phyloP scores from a whole-genome alignment of 495 filamentous ascomycete species.

The Trypethelium eluteriae region DNA sequence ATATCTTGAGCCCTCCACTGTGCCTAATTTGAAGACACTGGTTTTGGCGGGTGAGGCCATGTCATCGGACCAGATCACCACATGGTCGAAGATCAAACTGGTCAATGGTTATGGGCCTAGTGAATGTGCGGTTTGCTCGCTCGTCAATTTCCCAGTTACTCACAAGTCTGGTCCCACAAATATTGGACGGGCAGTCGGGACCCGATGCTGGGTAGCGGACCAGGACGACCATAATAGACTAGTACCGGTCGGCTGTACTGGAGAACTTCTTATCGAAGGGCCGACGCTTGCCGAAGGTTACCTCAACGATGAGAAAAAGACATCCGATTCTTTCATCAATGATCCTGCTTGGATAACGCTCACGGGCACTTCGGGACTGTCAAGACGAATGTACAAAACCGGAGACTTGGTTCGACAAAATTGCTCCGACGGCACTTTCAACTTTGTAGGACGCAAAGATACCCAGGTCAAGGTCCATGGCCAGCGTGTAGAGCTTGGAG shows the following conservation, averaged over 20 bases:
- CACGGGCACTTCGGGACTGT: not conserved
- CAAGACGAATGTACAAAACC: conserved; percentile 23
- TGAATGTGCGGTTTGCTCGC: conserved; percentile 23
- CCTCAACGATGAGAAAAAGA: conserved; percentile 35
- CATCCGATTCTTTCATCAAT: conserved; percentile 30
- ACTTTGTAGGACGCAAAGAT: conserved; percentile 24
- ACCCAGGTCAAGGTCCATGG: conserved; percentile 28
- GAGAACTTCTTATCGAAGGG: conserved; percentile 39
- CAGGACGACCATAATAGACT: conserved; percentile 30
- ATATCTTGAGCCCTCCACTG: conserved; percentile 22
- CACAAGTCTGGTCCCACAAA: conserved; percentile 16
- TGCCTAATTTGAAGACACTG: conserved; percentile 19
- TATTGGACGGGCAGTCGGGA: conserved; percentile 29
- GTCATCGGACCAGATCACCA: conserved; percentile 20
- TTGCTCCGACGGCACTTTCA: conserved; percentile 15
- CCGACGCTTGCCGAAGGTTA: conserved; percentile 33
- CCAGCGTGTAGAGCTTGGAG: conserved; percentile 27
- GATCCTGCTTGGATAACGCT: conserved; percentile 19
- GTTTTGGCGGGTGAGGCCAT: conserved; percentile 25
- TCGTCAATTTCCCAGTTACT: conserved; percentile 16
- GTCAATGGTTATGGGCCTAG: conserved; percentile 24
- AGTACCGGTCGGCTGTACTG: conserved; percentile 35
- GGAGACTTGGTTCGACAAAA: conserved; percentile 21
- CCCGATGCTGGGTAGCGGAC: conserved; percentile 36
- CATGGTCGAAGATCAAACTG: conserved; percentile 23